phyloP scores from a whole-genome alignment of 2,329 filamentous ascomycete genomes.

The Diplodia sapinea region DNA sequence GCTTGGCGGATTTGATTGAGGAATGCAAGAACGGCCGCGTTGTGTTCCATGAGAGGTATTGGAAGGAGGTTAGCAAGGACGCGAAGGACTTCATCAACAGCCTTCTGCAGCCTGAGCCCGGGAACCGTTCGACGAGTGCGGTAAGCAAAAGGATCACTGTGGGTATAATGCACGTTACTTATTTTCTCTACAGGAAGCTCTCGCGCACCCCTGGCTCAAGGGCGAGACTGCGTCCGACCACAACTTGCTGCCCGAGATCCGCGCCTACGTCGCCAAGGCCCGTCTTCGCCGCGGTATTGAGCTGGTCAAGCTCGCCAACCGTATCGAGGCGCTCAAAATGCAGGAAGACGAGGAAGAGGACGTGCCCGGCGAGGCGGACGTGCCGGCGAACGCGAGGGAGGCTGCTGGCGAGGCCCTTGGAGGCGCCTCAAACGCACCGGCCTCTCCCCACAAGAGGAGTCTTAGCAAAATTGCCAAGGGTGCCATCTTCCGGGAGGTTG shows the following conservation, averaged over 20 bases:
- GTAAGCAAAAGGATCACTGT: slow-evolving; percentile 54
- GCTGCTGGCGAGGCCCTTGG: slow-evolving; percentile 58
- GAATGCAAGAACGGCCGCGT: slow-evolving; percentile 86
- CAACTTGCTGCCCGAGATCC: slow-evolving; percentile 96
- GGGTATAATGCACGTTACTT: background rate
- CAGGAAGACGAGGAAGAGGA: slow-evolving; percentile 86
- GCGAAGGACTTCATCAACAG: slow-evolving; percentile 91
- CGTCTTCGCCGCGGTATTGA: slow-evolving; percentile 93
- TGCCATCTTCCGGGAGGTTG: slow-evolving; percentile 91
- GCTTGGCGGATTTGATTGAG: slow-evolving; percentile 87
- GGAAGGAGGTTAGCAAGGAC: slow-evolving; percentile 94
- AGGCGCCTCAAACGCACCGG: slow-evolving; percentile 38
- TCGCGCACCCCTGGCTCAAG: slow-evolving; percentile 86
- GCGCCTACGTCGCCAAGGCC: slow-evolving; percentile 88
- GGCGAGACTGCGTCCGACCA: slow-evolving; percentile 92
- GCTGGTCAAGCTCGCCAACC: slow-evolving; percentile 92
- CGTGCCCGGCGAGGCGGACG: slow-evolving; percentile 61
- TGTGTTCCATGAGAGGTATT: slow-evolving; percentile 96
- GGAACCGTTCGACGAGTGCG: slow-evolving; percentile 77
- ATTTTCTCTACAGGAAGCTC: slow-evolving; percentile 64
- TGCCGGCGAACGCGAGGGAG: slow-evolving; percentile 67
- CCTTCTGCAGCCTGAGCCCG: slow-evolving; percentile 79
- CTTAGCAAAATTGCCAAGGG: slow-evolving; percentile 65
- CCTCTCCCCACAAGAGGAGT: slow-evolving; percentile 53
- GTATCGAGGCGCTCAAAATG: slow-evolving; percentile 92